These are phyloP conservation scores for Vanderwaltozyma polyspora DNA, from an alignment of 805 yeast species.

Conservation along the genomic window DNA sequence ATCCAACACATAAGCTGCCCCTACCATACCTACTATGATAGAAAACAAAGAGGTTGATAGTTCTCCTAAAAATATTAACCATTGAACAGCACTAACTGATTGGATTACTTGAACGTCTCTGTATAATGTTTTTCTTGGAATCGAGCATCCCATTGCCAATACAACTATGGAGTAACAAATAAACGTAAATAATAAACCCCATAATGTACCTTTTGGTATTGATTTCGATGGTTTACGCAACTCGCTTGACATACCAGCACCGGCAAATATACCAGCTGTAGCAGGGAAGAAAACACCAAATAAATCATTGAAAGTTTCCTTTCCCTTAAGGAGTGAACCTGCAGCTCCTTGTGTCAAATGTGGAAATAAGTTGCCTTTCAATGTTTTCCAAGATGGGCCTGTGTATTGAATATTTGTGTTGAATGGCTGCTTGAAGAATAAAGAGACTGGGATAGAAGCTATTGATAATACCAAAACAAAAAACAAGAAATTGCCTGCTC, in stretches of 20 bases:
- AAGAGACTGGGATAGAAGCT: slow-evolving; percentile 70
- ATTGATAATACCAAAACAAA: slow-evolving; percentile 59
- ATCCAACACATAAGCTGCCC: slow-evolving; percentile 83
- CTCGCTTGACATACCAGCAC: slow-evolving; percentile 98
- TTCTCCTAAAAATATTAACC: slow-evolving; percentile 76
- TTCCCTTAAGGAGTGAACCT: slow-evolving; percentile 53
- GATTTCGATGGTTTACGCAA: slow-evolving; percentile 73
- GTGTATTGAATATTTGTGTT: slow-evolving; percentile 42
- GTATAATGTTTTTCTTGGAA: slow-evolving; percentile 69
- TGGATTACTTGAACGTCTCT: slow-evolving; percentile 79
- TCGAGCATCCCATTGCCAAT: slow-evolving; percentile 62
- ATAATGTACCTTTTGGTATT: slow-evolving; percentile 87
- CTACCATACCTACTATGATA: slow-evolving; percentile 89
- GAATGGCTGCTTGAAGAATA: slow-evolving; percentile 55
- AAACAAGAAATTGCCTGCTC: slow-evolving; percentile 69
- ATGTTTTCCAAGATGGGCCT: slow-evolving; percentile 63
- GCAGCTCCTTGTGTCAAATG: slow-evolving; percentile 84
- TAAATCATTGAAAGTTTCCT: slow-evolving; percentile 71
- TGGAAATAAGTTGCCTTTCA: slow-evolving; percentile 60
- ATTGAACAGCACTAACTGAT: slow-evolving; percentile 58
- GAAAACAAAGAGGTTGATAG: slow-evolving; percentile 84
- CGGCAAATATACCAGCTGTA: slow-evolving; percentile 96
- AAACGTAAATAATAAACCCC: slow-evolving; percentile 73
- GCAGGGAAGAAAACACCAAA: slow-evolving; percentile 98
- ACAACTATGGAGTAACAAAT: slow-evolving; percentile 70